Base-by-base conservation (phyloP, 352 stramenopile species). In the Phytopythium litorale region DNA sequence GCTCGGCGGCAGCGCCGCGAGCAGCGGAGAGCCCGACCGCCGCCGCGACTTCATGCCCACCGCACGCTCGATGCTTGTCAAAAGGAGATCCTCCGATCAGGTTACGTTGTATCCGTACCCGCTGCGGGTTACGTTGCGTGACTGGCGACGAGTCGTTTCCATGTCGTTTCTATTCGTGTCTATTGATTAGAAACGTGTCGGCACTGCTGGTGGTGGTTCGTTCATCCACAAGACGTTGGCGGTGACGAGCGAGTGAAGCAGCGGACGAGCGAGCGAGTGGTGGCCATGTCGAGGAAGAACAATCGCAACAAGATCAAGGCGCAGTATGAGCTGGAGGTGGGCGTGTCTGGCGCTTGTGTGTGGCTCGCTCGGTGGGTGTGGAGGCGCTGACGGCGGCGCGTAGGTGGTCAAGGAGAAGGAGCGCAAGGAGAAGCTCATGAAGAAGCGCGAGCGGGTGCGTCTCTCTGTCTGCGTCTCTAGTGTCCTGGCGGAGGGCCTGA, bases 241-340 rank as follows among this genome's bases (percentile, higher is more conserved):
- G 28, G 28, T 30, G 42, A 48, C 15, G 40, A n/a, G 19, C 11
- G 38, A 43, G 38, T 43, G 16, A 61, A 12, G 16, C 40, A 21
- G 16, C 12, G 15, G 15, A 25, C 42, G 16, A 46, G 42, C 42
- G 7, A 38, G 18, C 38, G 38, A n/a, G 38, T 6, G 1, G 45
- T 11, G 23, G 15, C 33, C 50, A 91, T 91, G 82, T 91, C 82
- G 49, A 79, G 79, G 66, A 91, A 91, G 78, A 89, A 90, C 67
- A 91, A 88, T 67, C 80, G 81, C 59, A 82, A 69, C 68, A 87
- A 88, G 59, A 88, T 90, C 58, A 89, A 91, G 70, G 80, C 82
- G 13, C 82, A 91, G 79, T 86, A 89, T 68, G 82, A 91, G 64
- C 68, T 88, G 46, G 82, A 91, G 68, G 80, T 89, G 58, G 51